These are phyloP conservation scores for Fraxinus platypoda DNA, from an alignment of 305 asterid genomes.

Conservation along the genomic window DNA sequence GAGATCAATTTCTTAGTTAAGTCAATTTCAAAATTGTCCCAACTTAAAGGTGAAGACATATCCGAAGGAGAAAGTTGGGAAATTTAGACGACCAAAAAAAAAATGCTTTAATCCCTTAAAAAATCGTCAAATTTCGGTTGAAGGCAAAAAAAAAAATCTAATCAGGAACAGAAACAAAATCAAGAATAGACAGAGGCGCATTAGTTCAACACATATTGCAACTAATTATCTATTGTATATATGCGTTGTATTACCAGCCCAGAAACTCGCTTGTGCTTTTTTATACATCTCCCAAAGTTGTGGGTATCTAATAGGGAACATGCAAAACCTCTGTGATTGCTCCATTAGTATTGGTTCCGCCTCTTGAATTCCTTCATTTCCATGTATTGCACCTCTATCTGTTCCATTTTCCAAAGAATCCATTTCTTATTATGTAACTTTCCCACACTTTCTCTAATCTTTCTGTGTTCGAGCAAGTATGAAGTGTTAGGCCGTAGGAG, in stretches of 20 bases:
- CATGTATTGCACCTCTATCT: slow-evolving; percentile 19
- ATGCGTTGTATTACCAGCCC: slow-evolving; percentile 51
- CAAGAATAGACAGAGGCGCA: background rate
- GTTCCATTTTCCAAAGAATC: slow-evolving; percentile 49
- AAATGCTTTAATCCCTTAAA: background rate
- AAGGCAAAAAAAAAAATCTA: background rate
- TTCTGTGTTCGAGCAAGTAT: slow-evolving; percentile 1
- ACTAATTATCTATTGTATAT: background rate
- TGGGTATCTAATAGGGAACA: slow-evolving; percentile 66
- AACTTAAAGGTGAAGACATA: background rate
- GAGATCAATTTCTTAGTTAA: background rate
- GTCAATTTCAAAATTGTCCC: background rate
- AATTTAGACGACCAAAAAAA: background rate
- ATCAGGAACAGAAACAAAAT: background rate
- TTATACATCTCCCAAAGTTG: slow-evolving; percentile 83
- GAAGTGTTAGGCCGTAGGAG: background rate
- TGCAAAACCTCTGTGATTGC: slow-evolving; percentile 60
- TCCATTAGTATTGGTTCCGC: slow-evolving; percentile 68
- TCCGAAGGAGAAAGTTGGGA: background rate
- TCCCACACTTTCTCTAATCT: slow-evolving; percentile 19
- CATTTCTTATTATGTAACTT: slow-evolving; percentile 31
- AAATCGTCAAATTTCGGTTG: background rate
- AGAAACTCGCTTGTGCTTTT: slow-evolving; percentile 68
- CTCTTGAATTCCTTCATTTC: slow-evolving; percentile 32
- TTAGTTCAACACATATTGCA: slow-evolving; percentile 8